A percentile compares a stretch with the other conserved stretches of the same genome.
Evolutionary conservation across 2,329 filamentous ascomycete genomes (phyloP).

Genomic region (Diaporthe aspalathi): DNA sequence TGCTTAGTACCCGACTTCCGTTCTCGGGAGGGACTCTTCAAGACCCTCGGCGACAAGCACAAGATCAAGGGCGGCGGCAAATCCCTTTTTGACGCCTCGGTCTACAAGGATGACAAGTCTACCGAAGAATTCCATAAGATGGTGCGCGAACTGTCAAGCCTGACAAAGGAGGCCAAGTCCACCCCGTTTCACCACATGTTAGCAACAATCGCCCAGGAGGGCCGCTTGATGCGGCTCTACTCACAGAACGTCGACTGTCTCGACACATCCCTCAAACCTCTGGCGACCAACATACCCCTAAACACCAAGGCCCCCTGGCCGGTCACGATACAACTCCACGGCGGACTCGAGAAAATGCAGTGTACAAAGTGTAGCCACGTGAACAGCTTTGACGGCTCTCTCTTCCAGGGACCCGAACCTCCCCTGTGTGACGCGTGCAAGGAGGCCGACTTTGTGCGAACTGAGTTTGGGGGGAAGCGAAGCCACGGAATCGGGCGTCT

Average conservation of each 20-base stretch:
- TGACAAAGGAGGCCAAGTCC: constrained; percentile 81
- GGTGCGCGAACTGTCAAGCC: constrained; percentile 87
- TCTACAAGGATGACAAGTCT: constrained; percentile 91
- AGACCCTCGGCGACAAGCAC: constrained; percentile 84
- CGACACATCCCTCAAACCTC: constrained; percentile 83
- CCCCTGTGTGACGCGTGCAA: constrained; percentile 83
- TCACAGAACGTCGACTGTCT: constrained; percentile 98
- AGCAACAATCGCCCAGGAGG: constrained; percentile 88
- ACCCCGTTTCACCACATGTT: constrained; percentile 94
- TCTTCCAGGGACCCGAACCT: constrained; percentile 87
- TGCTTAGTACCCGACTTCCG: constrained; percentile 89
- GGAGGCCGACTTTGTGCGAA: constrained; percentile 80
- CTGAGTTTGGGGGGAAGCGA: constrained; percentile 81
- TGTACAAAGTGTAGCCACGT: constrained; percentile 91
- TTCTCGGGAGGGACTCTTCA: constrained; percentile 90
- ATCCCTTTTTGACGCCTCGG: constrained; percentile 95
- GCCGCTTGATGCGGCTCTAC: constrained; percentile 88
- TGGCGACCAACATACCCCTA: constrained; percentile 84
- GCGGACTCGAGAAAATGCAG: constrained; percentile 94
- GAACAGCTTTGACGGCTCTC: constrained; percentile 77
- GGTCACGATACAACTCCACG: constrained; percentile 91
- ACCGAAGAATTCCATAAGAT: constrained; percentile 95
- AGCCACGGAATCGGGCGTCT: constrained; percentile 93
- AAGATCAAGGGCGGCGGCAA: constrained; percentile 95
- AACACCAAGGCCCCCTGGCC: constrained; percentile 91